Evolutionary conservation across 106 monocot species (phyloP).

Genomic region (Xerophyta viscosa): DNA sequence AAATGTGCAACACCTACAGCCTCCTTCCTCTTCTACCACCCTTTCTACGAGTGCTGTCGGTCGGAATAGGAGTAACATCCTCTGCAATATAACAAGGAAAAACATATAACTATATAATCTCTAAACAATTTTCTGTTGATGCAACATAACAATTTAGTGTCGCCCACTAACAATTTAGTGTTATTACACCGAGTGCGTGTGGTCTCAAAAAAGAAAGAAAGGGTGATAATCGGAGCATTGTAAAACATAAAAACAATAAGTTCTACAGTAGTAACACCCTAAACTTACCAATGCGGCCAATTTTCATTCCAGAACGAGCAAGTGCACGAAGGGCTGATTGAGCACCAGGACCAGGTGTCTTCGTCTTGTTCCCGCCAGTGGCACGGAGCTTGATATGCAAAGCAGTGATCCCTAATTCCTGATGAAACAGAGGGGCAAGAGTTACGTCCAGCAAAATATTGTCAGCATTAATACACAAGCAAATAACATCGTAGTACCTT

Average conservation of each 20-base stretch:
- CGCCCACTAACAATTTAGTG: no score
- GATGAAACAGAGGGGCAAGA: no score
- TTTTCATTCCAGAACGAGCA: slow-evolving; percentile 74
- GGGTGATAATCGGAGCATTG: not conserved
- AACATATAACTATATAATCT: not conserved
- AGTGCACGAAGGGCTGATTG: slow-evolving; percentile 70
- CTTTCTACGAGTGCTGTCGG: slow-evolving; percentile 90
- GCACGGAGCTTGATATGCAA: slow-evolving; percentile 79
- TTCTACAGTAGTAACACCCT: not conserved
- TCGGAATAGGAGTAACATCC: slow-evolving; percentile 93
- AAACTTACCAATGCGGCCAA: slow-evolving; percentile 64
- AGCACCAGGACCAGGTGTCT: slow-evolving; percentile 71
- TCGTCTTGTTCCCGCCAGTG: slow-evolving; percentile 75
- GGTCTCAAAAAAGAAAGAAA: no score
- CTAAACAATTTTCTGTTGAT: no score
- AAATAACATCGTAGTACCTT: slow-evolving; percentile 19
- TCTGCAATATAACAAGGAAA: slow-evolving; percentile 26
- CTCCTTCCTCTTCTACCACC: slow-evolving; percentile 89
- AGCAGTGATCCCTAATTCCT: slow-evolving; percentile 72
- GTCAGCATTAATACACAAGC: no score
- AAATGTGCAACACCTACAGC: slow-evolving; percentile 26
- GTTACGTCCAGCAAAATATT: no score
- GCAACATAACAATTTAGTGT: no score
- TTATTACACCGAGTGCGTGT: no score
- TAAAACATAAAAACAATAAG: not conserved